Evolutionary conservation across 1,284 basidiomycete genomes (phyloP), one percentile per base, ranked within the genome.

Genomic region (Microbotryum lychnidis-dioicae): DNA sequence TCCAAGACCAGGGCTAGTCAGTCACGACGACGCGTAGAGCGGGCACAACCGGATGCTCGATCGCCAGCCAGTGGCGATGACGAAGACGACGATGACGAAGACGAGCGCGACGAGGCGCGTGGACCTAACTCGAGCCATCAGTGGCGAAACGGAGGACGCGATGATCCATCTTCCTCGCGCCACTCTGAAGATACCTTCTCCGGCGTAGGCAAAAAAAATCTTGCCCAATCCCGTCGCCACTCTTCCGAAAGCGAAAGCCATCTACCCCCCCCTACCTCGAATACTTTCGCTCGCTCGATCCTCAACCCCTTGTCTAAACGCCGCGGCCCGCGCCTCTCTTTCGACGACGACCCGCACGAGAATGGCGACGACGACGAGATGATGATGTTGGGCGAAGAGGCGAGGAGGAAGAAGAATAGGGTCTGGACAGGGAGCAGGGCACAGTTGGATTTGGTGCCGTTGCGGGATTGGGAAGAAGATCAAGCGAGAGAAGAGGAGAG

Each of bases 301-400:
- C 47, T 57, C 56, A 57, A 57, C 44, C 37, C 56, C 4, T 27
- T 25, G 42, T 20, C 25, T 6, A 31, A 37, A 23, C 49, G 50
- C 33, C 20, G 49, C 23, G 56, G 56, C 7, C 56, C 56, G 2
- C 50, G 49, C 25, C 42, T 57, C 56, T 37, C 42, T 7, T 57
- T 57, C 18, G 56, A 57, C 49, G 56, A 31, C 14, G 37, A 50
- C 44, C 23, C 23, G 14, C 49, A 57, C 49, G 49, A 37, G 23
- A 49, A 49, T n/a, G 18, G 8, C 42, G 56, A 46, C 5, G 56
- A 51, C 7, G 20, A 21, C 27, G 56, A 51, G 56, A 57, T 57
- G 56, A 44, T 23, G 37, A 57, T 57, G 50, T 20, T 23, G 23
- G 49, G 47, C 31, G 56, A 57, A 21, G 29, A 27, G 29, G 14